phyloP scores from a whole-genome alignment of 2,329 filamentous ascomycete species.

The Alternaria gaisen region DNA sequence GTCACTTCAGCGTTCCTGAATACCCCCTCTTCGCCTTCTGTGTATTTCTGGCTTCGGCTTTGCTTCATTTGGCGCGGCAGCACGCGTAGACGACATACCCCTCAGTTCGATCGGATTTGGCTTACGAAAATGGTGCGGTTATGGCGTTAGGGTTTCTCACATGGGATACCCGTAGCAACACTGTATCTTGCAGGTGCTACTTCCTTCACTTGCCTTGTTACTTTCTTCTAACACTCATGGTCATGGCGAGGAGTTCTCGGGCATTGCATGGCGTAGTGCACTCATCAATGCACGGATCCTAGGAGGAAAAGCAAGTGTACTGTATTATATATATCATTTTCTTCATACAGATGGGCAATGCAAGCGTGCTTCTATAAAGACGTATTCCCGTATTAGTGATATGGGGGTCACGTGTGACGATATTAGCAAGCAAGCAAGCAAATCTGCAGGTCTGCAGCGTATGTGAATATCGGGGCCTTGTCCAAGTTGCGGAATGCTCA shows the following conservation, averaged over 20 bases:
- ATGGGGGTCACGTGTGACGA: background rate
- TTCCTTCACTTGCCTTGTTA: slow-evolving; percentile 33
- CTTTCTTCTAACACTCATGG: slow-evolving; percentile 30
- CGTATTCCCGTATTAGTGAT: background rate
- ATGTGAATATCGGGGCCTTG: background rate
- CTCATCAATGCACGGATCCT: slow-evolving; percentile 22
- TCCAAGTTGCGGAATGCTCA: background rate
- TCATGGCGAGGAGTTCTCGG: slow-evolving; percentile 41
- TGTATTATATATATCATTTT: slow-evolving; percentile 28
- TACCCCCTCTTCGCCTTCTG: slow-evolving; percentile 26
- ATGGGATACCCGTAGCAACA: slow-evolving; percentile 42
- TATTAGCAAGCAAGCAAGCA: background rate
- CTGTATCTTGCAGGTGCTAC: slow-evolving; percentile 28
- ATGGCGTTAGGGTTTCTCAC: slow-evolving; percentile 38
- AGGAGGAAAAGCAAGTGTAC: slow-evolving; percentile 37
- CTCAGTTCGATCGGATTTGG: slow-evolving; percentile 27
- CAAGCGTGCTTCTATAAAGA: slow-evolving; percentile 4
- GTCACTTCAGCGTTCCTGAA: slow-evolving; percentile 9
- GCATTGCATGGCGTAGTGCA: slow-evolving; percentile 39
- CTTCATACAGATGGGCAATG: slow-evolving; percentile 13
- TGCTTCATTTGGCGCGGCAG: slow-evolving; percentile 34
- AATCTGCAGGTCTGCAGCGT: background rate
- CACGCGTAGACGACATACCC: slow-evolving; percentile 31
- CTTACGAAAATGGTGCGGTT: slow-evolving; percentile 31
- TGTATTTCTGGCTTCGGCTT: slow-evolving; percentile 35